Evolutionary conservation across 2,329 filamentous ascomycete species (phyloP), one percentile per base, ranked within the genome.

Genomic region (Fusarium clavum): DNA sequence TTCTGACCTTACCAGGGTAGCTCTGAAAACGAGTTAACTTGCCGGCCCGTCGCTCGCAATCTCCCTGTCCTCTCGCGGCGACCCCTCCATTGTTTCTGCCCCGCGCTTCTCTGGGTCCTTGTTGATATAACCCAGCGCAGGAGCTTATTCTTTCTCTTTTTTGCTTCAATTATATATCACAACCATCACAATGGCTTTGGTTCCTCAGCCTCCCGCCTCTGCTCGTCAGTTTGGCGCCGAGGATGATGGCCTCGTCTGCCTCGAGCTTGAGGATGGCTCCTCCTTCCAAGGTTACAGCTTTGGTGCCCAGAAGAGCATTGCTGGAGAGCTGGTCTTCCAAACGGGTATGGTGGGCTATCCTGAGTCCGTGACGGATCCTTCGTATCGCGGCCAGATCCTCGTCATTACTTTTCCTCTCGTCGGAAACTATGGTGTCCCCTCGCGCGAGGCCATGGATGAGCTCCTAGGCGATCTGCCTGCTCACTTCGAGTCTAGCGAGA

Each of bases 311-410:
- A 97, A 94, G 88, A 97, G 93, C 84, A 90, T 97, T 77, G 92
- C 95, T 73, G 96, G 96, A 81, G 96, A 99, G 86, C 87, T 99
- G 80, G 96, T 99, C 83, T 99, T 99, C 85, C 95, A 98, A 87
- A 99, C 96, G 62, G 96, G 96, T 82, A 97, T 98, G 94, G 96
- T 98, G 75, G 96, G 96, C 78, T 99, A 99, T 81, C 94, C 96
- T 44, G 96, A 99, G 86, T 97, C 92, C 49, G 87, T 96, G 75
- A 95, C 93, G 66, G 93, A 96, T 79, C 93, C 93, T 73, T 95
- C 93, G 52, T 95, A 96, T 82, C 91, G 92, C 52, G 93, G 93
- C 68, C 95, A 99, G 84, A 97, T 99, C 75, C 88, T 99, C 75
- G 94, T 98, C 81, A 90, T 98, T 77, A 99, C 95, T 57, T 98